These are phyloP conservation scores for Solanum microdontum DNA, from an alignment of 257 asterid genomes.

Conservation along the genomic window DNA sequence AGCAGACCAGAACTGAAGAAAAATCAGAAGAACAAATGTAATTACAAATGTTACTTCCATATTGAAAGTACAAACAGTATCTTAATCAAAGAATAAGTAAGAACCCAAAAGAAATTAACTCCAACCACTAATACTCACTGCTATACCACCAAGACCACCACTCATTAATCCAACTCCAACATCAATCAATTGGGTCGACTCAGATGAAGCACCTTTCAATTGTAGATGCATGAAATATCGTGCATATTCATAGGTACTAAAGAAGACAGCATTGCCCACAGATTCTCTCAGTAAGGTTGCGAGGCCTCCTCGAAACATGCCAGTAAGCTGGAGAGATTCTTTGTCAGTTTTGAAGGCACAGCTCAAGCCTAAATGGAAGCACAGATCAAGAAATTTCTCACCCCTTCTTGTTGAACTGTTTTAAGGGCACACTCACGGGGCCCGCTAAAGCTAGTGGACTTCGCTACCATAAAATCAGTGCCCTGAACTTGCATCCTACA, in stretches of 20 bases:
- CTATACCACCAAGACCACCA: slow-evolving; percentile 87
- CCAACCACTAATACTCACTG: slow-evolving; percentile 30
- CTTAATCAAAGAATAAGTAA: background rate
- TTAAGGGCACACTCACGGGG: slow-evolving; percentile 78
- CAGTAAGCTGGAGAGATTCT: slow-evolving; percentile 50
- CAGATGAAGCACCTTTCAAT: slow-evolving; percentile 44
- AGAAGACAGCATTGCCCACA: slow-evolving; percentile 74
- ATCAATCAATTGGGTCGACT: slow-evolving; percentile 43
- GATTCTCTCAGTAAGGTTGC: slow-evolving; percentile 75
- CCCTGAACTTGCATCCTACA: slow-evolving; percentile 99
- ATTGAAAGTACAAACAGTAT: background rate
- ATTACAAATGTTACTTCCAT: background rate
- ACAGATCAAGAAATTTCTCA: slow-evolving; percentile 26
- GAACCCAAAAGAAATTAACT: background rate
- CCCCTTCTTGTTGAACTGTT: slow-evolving; percentile 75
- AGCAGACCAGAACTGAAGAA: slow-evolving; percentile 44
- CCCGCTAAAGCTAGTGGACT: slow-evolving; percentile 46
- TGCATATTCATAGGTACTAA: slow-evolving; percentile 68
- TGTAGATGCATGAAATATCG: slow-evolving; percentile 62
- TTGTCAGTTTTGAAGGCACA: slow-evolving; percentile 28
- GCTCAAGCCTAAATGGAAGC: background rate
- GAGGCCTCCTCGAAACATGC: slow-evolving; percentile 74
- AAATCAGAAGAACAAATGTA: background rate
- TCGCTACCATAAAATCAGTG: slow-evolving; percentile 38
- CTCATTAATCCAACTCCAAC: slow-evolving; percentile 71